Evolutionary conservation across 352 stramenopile species (phyloP), one percentile per base, ranked within the genome.

Genomic region (Globisporangium paddicum): DNA sequence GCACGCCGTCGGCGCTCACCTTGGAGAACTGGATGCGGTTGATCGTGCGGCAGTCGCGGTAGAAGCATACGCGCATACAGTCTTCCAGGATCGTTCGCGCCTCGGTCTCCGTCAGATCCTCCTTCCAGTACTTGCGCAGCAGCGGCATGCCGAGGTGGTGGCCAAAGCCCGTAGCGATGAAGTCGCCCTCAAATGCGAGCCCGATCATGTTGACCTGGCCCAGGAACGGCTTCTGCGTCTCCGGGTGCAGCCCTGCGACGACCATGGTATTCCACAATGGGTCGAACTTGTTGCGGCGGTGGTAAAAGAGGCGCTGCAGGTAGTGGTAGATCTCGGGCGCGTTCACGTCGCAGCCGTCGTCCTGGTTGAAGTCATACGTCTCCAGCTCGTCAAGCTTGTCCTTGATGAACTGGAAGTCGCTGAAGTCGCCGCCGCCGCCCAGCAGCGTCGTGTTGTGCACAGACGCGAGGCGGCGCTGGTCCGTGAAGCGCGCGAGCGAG

Each of bases 211-310:
- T 98, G 7, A 98, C 89, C 45, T 96, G 90, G n/a, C 96, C 97
- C 42, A 99, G 86, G 75, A 99, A 95, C 11, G 83, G 98, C 51
- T 89, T 65, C 58, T 90, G 78, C 30, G 90, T 95, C 68, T 97
- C 86, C 26, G 90, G 86, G 55, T 95, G 84, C 46, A 93, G 75
- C 3, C 97, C 97, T n/a, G 93, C 97, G 51, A 99, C 88, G 0
- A 99, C 84, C 5, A 99, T 63, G 55, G 96, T 97, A 82, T 99
- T 99, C 97, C 97, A 99, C 26, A 99, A 86, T 42, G 97, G 97
- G 75, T 99, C 97, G 68, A 99, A 98, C 68, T 99, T 98, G 76
- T 98, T 99, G 67, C 97, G 89, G 64, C 96, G 88, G 71, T 99
- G 93, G 86, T 99, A 99, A 76, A 99, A 84, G 58, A 99, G 88